Conservation (phyloP, 1,284 basidiomycete species). For the Ceratobasidium sp. region DNA sequence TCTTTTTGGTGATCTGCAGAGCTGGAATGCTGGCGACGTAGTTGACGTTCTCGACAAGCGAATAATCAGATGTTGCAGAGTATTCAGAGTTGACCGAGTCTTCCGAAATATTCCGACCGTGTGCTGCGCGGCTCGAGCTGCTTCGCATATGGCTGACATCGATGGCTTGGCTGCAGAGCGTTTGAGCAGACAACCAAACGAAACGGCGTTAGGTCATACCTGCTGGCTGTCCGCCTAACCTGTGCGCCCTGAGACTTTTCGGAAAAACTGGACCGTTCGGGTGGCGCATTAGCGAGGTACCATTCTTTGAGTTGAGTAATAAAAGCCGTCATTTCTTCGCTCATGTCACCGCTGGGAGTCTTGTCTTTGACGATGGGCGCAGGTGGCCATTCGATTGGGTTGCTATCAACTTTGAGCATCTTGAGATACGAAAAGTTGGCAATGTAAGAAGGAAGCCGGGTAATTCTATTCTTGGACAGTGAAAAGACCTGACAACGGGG, state of each 20-base stretch:
- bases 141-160: slow-evolving; percentile 2
- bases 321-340: slow-evolving; percentile 73
- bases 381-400: slow-evolving; percentile 93
- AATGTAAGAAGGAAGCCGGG: slow-evolving; percentile 80
- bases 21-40: slow-evolving; percentile 14
- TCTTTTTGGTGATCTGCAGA: slow-evolving; percentile 23
- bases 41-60: slow-evolving; percentile 31
- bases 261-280: slow-evolving; percentile 41
- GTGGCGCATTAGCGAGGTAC: slow-evolving; percentile 61
- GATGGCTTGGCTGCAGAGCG: slow-evolving; percentile 31
- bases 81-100: slow-evolving; percentile 36
- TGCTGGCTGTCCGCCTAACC: slow-evolving; percentile 46
- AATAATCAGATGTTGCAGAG: slow-evolving; percentile 33
- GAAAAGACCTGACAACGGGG: slow-evolving; percentile 72
- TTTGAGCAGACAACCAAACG: neutral
- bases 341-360: slow-evolving; percentile 51
- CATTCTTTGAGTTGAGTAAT: slow-evolving; percentile 75
- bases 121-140: slow-evolving; percentile 4
- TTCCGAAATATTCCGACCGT: slow-evolving; percentile 36
- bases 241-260: slow-evolving; percentile 44
- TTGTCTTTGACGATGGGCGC: slow-evolving; percentile 57
- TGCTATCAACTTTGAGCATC: slow-evolving; percentile 87
- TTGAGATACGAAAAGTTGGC: slow-evolving; percentile 75
- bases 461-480: slow-evolving; percentile 85
- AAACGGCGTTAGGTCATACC: slow-evolving; percentile 30